Evolutionary conservation across 495 filamentous ascomycete genomes (phyloP).

Genomic region (Trichocladium antarcticum): DNA sequence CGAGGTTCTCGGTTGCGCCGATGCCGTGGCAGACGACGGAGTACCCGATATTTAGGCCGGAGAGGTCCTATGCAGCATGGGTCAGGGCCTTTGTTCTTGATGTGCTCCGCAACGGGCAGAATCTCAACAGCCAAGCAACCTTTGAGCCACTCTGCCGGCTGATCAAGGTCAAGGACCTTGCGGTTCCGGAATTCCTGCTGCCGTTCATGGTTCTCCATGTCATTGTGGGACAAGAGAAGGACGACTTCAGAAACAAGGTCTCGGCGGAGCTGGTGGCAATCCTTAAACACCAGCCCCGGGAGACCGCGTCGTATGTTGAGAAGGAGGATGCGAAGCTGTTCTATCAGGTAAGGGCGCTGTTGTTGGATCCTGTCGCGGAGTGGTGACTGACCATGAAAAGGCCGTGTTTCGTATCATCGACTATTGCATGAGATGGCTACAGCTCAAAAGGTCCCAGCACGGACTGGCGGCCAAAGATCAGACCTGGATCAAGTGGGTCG

Average conservation of each 20-base stretch:
- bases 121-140: slow-evolving; percentile 55
- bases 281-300: slow-evolving; percentile 48
- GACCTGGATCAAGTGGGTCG: slow-evolving; percentile 26
- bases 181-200: slow-evolving; percentile 73
- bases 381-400: slow-evolving; percentile 32
- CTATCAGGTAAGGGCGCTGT: slow-evolving; percentile 55
- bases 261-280: slow-evolving; percentile 60
- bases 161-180: slow-evolving; percentile 69
- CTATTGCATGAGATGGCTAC: slow-evolving; percentile 81
- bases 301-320: slow-evolving; percentile 41
- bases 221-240: slow-evolving; percentile 48
- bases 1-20: slow-evolving; percentile 61
- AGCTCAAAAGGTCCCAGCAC: slow-evolving; percentile 44
- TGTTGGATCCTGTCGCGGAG: background rate
- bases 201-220: slow-evolving; percentile 76
- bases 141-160: slow-evolving; percentile 72
- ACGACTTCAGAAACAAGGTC: slow-evolving; percentile 54
- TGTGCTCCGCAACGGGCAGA: slow-evolving; percentile 61
- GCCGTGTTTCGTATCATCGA: slow-evolving; percentile 84
- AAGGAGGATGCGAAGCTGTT: slow-evolving; percentile 64
- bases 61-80: slow-evolving; percentile 65
- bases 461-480: slow-evolving; percentile 29
- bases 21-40: slow-evolving; percentile 41
- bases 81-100: slow-evolving; percentile 68
- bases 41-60: slow-evolving; percentile 67